These are phyloP conservation scores for Jatropha multifida DNA, from an alignment of 441 rosid species.

Conservation along the genomic window DNA sequence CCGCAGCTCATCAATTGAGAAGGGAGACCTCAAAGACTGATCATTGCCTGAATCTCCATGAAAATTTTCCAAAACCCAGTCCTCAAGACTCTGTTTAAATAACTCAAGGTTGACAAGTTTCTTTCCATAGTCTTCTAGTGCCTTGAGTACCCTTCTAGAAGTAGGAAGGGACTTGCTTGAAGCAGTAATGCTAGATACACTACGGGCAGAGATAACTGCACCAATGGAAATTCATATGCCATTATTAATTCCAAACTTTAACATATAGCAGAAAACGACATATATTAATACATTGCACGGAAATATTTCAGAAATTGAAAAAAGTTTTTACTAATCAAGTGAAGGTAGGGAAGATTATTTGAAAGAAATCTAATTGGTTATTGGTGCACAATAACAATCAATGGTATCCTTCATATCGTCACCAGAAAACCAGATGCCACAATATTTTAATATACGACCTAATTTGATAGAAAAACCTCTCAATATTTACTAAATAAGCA, in stretches of 20 bases:
- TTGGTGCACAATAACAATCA: not conserved
- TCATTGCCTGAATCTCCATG: slow-evolving; percentile 25
- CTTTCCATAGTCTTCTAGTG: slow-evolving; percentile 48
- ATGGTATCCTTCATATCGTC: not conserved
- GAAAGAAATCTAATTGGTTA: too few species aligned
- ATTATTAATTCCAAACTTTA: not conserved
- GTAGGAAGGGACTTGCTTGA: slow-evolving; percentile 43
- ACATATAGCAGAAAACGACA: not conserved
- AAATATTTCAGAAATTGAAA: not conserved
- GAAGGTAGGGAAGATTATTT: too few species aligned
- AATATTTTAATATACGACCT: not conserved
- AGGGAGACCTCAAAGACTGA: slow-evolving; percentile 43
- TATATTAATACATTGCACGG: not conserved
- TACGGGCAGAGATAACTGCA: slow-evolving; percentile 48
- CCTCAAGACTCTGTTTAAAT: slow-evolving; percentile 42
- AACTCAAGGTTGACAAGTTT: slow-evolving; percentile 38
- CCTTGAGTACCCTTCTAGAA: slow-evolving; percentile 51
- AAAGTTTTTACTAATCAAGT: not conserved
- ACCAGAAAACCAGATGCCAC: not conserved
- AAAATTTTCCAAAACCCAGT: slow-evolving; percentile 49
- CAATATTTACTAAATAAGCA: not conserved
- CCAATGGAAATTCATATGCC: not conserved
- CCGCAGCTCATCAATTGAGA: slow-evolving; percentile 48
- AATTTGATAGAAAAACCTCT: not conserved
- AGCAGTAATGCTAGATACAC: slow-evolving; percentile 44